Conservation (phyloP, 306 rosid species). For the Cyamopsis tetragonoloba region DNA sequence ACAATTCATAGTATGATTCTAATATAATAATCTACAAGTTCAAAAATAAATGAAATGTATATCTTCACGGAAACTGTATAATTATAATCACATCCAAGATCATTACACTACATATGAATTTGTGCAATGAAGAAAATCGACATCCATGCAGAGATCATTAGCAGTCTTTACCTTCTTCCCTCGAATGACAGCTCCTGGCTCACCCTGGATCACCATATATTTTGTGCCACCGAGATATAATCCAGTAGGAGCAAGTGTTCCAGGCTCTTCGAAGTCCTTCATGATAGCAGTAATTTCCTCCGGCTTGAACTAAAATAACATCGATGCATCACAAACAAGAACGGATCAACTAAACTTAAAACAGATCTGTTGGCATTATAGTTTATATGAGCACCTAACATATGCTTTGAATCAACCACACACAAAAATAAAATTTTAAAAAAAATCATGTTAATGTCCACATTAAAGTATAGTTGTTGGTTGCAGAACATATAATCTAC, state of each 20-base stretch:
- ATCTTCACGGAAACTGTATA: neutral
- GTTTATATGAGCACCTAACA: neutral
- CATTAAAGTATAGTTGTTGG: neutral
- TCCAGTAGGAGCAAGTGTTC: constrained; percentile 84
- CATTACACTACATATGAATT: neutral
- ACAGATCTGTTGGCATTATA: constrained; percentile 15
- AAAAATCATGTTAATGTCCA: neutral
- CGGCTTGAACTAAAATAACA: constrained; percentile 50
- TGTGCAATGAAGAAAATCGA: neutral
- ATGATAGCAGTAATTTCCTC: constrained; percentile 61
- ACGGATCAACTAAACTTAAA: constrained; percentile 5
- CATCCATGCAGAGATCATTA: neutral
- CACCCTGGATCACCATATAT: constrained; percentile 93
- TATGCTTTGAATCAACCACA: neutral
- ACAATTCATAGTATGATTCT: neutral
- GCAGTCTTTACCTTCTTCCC: constrained; percentile 69
- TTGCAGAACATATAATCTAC: neutral
- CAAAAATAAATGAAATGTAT: neutral
- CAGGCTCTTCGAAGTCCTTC: constrained; percentile 72
- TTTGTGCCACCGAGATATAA: constrained; percentile 72
- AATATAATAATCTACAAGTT: neutral
- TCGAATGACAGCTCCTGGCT: constrained; percentile 71
- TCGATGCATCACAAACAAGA: neutral
- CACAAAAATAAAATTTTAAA: neutral
- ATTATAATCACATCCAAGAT: neutral